Evolutionary conservation across 1,139 yeast genomes (phyloP).

Genomic region (Nadsonia commutata): DNA sequence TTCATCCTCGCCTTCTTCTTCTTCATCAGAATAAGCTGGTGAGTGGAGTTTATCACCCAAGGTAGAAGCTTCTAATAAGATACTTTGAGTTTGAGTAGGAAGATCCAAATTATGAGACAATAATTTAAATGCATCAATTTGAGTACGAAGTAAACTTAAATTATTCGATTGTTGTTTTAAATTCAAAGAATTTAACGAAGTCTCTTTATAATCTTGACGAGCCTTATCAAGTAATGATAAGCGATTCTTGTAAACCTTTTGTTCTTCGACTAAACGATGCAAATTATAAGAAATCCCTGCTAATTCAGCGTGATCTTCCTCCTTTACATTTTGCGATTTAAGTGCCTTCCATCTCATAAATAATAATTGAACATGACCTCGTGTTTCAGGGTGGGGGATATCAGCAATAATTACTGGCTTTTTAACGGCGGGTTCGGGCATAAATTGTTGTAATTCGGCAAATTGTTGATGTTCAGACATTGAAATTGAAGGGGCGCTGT

Average conservation of each 20-base stretch:
- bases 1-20: conserved; percentile 11
- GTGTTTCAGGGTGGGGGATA: background rate
- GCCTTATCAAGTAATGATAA: conserved; percentile 16
- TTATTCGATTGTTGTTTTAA: conserved; percentile 13
- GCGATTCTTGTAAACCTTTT: conserved; percentile 24
- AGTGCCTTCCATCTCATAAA: conserved; percentile 27
- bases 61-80: conserved; percentile 21
- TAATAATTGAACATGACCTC: background rate
- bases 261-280: conserved; percentile 20
- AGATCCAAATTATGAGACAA: conserved; percentile 66
- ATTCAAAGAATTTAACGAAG: conserved; percentile 28
- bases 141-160: conserved; percentile 34
- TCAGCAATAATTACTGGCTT: background rate
- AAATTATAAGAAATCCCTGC: conserved; percentile 22
- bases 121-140: conserved; percentile 60
- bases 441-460: background rate
- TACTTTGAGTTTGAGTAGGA: conserved; percentile 33
- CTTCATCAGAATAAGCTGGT: conserved; percentile 4
- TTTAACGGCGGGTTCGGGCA: background rate
- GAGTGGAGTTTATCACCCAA: background rate
- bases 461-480: background rate
- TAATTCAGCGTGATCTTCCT: conserved; percentile 22
- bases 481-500: background rate
- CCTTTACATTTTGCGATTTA: conserved; percentile 21
- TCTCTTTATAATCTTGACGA: conserved; percentile 10